These are phyloP conservation scores for Raphanus raphanistrum DNA, from an alignment of 345 rosid genomes.

Conservation along the genomic window DNA sequence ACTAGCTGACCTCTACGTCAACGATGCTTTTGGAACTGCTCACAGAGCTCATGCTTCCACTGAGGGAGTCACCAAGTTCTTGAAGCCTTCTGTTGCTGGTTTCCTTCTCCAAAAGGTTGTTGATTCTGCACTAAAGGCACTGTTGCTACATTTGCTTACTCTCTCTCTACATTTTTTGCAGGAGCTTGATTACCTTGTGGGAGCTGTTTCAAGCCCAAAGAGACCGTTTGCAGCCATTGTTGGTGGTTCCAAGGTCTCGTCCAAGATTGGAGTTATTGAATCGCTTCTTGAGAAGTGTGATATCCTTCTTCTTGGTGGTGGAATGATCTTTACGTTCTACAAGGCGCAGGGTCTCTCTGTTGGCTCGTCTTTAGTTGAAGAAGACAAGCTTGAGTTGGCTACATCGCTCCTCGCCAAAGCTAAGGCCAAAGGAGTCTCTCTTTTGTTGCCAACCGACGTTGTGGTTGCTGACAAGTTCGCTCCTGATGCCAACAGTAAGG, in stretches of 20 bases:
- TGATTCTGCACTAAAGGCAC: not conserved
- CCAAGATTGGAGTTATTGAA: not conserved
- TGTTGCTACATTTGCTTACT: too few relatives aligned
- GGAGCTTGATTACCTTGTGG: conserved; percentile 55
- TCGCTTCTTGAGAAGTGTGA: not conserved
- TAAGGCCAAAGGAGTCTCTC: not conserved
- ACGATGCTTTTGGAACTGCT: conserved; percentile 90
- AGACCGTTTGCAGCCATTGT: not conserved
- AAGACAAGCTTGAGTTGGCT: not conserved
- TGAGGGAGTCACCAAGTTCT: conserved; percentile 41
- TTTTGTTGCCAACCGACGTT: not conserved
- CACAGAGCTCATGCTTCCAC: conserved; percentile 83
- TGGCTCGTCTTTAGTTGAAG: not conserved
- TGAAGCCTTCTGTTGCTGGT: conserved; percentile 92
- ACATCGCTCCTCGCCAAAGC: not conserved
- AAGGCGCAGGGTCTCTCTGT: not conserved
- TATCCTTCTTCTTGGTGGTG: not conserved
- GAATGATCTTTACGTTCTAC: not conserved
- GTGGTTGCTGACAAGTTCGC: conserved; percentile 1
- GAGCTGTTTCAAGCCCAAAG: not conserved
- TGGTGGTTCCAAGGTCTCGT: not conserved
- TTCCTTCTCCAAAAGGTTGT: conserved; percentile 87
- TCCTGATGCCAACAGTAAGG: not conserved
- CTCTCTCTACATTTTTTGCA: conserved; percentile 14
- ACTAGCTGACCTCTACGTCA: conserved; percentile 77